Evolutionary conservation across 2,329 filamentous ascomycete genomes (phyloP).

Genomic region (Bisporella sp.): DNA sequence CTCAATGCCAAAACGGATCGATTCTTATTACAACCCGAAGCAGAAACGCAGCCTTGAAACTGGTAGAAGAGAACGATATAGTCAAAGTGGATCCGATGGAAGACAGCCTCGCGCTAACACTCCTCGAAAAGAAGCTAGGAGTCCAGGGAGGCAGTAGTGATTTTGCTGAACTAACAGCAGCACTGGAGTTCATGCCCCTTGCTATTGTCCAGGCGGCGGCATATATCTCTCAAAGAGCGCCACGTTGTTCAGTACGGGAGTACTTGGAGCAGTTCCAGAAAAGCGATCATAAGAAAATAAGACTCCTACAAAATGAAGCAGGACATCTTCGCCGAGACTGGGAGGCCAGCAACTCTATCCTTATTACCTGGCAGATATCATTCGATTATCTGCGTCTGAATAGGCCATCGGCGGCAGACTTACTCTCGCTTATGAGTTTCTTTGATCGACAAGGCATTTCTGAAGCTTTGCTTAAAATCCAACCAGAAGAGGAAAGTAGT

Average conservation of each 20-base stretch:
- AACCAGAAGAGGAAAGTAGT: not conserved
- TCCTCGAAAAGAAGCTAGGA: conserved; percentile 25
- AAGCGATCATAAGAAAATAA: conserved; percentile 23
- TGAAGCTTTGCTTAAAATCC: conserved; percentile 6
- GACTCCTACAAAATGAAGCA: conserved; percentile 25
- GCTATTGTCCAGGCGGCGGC: conserved; percentile 2
- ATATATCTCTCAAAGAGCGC: conserved; percentile 8
- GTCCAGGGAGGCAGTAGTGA: conserved; percentile 1
- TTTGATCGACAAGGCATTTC: conserved; percentile 19
- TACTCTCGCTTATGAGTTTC: conserved; percentile 16
- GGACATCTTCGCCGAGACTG: conserved; percentile 29
- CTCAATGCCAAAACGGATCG: conserved; percentile 8
- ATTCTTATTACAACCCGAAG: conserved; percentile 19
- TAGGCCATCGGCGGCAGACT: conserved; percentile 8
- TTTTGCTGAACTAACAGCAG: conserved; percentile 8
- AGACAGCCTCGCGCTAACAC: conserved; percentile 13
- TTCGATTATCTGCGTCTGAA: conserved; percentile 18
- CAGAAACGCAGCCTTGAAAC: conserved; percentile 6
- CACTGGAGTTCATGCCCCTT: conserved; percentile 14
- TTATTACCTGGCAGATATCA: conserved; percentile 9
- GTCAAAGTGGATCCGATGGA: conserved; percentile 23
- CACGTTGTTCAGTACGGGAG: conserved; percentile 23
- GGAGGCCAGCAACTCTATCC: conserved; percentile 19
- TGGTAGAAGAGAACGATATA: conserved; percentile 14
- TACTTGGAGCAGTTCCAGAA: conserved; percentile 33